These are phyloP conservation scores for Xanthoconium purpureum DNA, from an alignment of 768 basidiomycete genomes.

Conservation along the genomic window DNA sequence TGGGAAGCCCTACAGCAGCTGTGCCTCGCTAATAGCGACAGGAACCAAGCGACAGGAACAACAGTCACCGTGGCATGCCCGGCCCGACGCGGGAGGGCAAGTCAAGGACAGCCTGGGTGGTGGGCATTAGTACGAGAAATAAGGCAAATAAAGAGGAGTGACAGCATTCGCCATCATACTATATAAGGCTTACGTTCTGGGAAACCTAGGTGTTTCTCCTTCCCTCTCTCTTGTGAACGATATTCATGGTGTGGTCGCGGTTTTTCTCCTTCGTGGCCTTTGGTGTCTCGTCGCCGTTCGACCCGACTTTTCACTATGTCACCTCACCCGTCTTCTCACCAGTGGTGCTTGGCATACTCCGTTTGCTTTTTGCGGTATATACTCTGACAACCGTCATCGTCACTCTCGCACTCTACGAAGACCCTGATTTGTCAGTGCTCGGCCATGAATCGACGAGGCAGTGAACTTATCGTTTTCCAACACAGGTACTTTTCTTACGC, in stretches of 20 bases:
- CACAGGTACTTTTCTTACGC: slow-evolving; percentile 63
- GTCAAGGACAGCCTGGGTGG: too few species aligned
- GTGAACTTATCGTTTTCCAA: not conserved
- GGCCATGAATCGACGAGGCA: slow-evolving; percentile 9
- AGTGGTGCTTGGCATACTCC: slow-evolving; percentile 40
- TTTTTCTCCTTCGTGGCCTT: slow-evolving; percentile 22
- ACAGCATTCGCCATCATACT: too few species aligned
- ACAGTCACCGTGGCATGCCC: too few species aligned
- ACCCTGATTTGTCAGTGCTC: slow-evolving; percentile 31
- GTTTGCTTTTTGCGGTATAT: slow-evolving; percentile 51
- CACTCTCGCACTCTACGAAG: slow-evolving; percentile 25
- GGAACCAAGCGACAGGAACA: too few species aligned
- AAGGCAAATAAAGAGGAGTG: too few species aligned
- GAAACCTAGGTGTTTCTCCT: not conserved
- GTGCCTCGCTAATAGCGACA: too few species aligned
- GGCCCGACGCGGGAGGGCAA: too few species aligned
- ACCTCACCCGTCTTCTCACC: slow-evolving; percentile 46
- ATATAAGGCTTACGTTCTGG: too few species aligned
- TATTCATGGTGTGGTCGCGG: not conserved
- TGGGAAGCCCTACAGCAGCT: too few species aligned
- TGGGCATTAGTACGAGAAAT: too few species aligned
- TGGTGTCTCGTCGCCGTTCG: slow-evolving; percentile 41
- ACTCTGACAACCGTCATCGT: slow-evolving; percentile 40
- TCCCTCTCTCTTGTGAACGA: not conserved
- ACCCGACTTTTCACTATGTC: slow-evolving; percentile 36